phyloP scores from a whole-genome alignment of 305 asterid species.

The Plantago rigida region DNA sequence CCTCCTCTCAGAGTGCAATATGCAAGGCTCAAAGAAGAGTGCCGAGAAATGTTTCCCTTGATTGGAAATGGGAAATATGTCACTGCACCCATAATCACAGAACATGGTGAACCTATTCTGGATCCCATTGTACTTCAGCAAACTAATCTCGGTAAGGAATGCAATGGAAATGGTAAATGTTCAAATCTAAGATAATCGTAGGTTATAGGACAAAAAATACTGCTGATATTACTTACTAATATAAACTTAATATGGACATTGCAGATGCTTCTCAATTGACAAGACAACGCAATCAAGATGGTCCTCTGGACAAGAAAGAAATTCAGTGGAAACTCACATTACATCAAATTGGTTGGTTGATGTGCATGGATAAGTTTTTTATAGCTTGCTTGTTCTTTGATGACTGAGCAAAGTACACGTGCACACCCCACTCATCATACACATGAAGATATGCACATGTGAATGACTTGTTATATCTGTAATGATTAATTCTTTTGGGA shows the following conservation, averaged over 20 bases:
- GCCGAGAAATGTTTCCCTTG: constrained; percentile 61
- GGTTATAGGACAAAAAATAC: not conserved
- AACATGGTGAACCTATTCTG: constrained; percentile 55
- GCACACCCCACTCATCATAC: not conserved
- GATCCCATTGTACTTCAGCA: constrained; percentile 79
- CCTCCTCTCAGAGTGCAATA: constrained; percentile 52
- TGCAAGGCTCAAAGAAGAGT: constrained; percentile 55
- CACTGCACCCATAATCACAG: constrained; percentile 72
- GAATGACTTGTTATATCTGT: constrained; percentile 9
- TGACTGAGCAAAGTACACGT: no score
- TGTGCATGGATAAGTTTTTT: not conserved
- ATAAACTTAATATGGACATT: constrained; percentile 18
- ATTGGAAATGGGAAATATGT: constrained; percentile 68
- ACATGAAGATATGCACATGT: not conserved
- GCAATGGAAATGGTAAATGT: constrained; percentile 32
- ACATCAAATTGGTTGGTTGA: constrained; percentile 74
- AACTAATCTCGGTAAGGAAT: constrained; percentile 28
- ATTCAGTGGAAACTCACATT: constrained; percentile 77
- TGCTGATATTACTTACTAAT: constrained; percentile 23
- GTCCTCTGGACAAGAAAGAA: constrained; percentile 53
- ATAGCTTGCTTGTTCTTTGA: not conserved
- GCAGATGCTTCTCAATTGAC: constrained; percentile 35
- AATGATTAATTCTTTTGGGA: constrained; percentile 13
- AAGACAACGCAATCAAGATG: constrained; percentile 24
- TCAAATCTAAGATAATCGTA: constrained; percentile 17